A percentile compares a stretch with the other conserved stretches of the same genome.
Conservation (phyloP, 768 basidiomycete species). For the Boletus rubroflammeus region DNA sequence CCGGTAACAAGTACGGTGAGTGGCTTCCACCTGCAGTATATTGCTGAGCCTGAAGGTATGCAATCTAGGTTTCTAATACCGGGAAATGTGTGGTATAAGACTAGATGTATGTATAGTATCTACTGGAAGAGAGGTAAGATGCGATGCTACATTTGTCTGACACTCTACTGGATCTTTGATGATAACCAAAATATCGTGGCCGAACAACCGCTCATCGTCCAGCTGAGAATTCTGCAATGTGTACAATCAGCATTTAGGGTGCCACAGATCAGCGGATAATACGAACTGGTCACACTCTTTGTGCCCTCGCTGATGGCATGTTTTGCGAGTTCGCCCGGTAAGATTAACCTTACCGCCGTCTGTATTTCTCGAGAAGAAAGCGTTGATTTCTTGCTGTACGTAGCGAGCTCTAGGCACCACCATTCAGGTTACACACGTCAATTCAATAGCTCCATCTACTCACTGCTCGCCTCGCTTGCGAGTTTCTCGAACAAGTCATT, state of each 20-base stretch:
- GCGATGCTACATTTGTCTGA: constrained; percentile 22
- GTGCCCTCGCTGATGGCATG: constrained; percentile 77
- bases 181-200: background rate
- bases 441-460: constrained; percentile 10
- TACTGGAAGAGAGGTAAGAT: constrained; percentile 10
- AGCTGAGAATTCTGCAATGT: constrained; percentile 26
- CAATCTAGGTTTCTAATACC: constrained; percentile 22
- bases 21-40: background rate
- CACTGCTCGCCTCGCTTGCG: constrained; percentile 50
- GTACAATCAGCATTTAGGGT: background rate
- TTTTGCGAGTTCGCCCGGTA: constrained; percentile 70
- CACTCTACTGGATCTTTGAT: background rate
- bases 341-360: constrained; percentile 64
- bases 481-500: constrained; percentile 62
- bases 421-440: background rate
- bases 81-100: background rate
- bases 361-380: constrained; percentile 74
- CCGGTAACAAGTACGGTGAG: constrained; percentile 88
- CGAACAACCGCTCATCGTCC: constrained; percentile 3
- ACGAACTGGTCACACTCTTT: constrained; percentile 51
- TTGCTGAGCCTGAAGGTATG: background rate
- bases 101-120: constrained; percentile 17
- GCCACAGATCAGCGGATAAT: background rate
- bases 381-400: constrained; percentile 70
- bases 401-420: constrained; percentile 47